phyloP scores from a whole-genome alignment of 331 rosid species.

The Quercus tomentella region DNA sequence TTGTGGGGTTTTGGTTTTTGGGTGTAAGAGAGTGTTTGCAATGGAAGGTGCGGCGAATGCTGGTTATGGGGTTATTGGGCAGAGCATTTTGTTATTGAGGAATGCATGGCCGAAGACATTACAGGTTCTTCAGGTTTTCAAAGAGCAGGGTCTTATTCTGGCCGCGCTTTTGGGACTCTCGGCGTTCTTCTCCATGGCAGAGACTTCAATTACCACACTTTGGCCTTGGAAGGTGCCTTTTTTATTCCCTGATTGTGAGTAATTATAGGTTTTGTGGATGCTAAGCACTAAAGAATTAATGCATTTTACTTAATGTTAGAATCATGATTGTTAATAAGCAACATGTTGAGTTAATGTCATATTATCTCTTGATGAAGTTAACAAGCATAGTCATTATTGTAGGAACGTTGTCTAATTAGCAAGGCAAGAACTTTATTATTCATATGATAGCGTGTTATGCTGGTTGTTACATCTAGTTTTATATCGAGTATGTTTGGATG shows the following conservation, averaged over 20 bases:
- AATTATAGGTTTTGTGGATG: not conserved
- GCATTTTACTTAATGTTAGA: not conserved
- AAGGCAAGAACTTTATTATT: not conserved
- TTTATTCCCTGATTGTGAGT: not conserved
- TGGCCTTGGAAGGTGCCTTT: conserved; percentile 98
- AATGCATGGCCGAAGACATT: conserved; percentile 81
- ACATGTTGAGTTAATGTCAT: not conserved
- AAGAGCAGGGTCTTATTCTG: conserved; percentile 88
- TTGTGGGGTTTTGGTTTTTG: conserved; percentile 62
- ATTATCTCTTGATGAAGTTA: not conserved
- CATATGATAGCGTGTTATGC: not conserved
- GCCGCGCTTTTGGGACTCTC: conserved; percentile 89
- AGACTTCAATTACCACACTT: conserved; percentile 95
- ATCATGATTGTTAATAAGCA: not conserved
- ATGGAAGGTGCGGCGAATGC: conserved; percentile 64
- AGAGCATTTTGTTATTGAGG: conserved; percentile 64
- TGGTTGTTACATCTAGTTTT: not conserved
- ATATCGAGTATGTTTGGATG: no score
- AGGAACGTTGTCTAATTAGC: not conserved
- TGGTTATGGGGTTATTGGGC: conserved; percentile 70
- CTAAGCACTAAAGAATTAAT: not conserved
- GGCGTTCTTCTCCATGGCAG: conserved; percentile 97
- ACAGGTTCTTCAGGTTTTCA: conserved; percentile 68
- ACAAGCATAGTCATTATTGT: not conserved
- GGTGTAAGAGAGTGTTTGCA: conserved; percentile 58